Percentiles rank a stretch among this genome's conserved stretches.
Evolutionary conservation across 192 early-diverging fungal genomes (phyloP).

Genomic region (Rhizoclosmatium sp.): DNA sequence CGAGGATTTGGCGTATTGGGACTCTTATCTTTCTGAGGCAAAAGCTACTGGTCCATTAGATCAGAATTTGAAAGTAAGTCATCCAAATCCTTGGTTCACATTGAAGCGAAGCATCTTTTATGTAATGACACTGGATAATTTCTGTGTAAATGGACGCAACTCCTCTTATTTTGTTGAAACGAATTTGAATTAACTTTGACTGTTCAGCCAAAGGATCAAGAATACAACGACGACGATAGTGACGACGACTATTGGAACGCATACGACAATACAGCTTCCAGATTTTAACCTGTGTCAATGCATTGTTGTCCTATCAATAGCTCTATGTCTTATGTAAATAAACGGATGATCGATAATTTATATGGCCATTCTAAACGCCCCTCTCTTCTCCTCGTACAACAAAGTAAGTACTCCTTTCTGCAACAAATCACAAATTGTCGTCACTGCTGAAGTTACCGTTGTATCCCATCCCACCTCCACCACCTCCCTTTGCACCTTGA

Average conservation of each 20-base stretch:
- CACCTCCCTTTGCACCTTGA: background rate
- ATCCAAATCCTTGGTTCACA: background rate
- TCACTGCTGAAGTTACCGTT: constrained; percentile 33
- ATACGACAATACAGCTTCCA: constrained; percentile 8
- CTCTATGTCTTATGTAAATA: background rate
- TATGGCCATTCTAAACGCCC: no score
- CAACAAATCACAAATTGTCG: constrained; percentile 22
- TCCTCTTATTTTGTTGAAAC: background rate
- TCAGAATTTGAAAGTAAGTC: background rate
- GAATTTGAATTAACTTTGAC: background rate
- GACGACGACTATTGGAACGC: constrained; percentile 16
- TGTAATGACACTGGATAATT: background rate
- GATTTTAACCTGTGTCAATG: background rate
- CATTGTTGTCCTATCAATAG: background rate
- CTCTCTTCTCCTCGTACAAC: background rate
- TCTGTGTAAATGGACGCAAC: no score
- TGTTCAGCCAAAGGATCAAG: background rate
- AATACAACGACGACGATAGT: background rate
- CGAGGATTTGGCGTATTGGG: constrained; percentile 9
- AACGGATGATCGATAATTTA: background rate
- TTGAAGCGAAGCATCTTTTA: background rate
- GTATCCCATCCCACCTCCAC: constrained; percentile 7
- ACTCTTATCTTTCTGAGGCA: background rate
- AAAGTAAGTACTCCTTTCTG: background rate
- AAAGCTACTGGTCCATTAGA: background rate